These are phyloP conservation scores for Gamarada debralockiae DNA, from an alignment of 495 filamentous ascomycete genomes.

Conservation along the genomic window DNA sequence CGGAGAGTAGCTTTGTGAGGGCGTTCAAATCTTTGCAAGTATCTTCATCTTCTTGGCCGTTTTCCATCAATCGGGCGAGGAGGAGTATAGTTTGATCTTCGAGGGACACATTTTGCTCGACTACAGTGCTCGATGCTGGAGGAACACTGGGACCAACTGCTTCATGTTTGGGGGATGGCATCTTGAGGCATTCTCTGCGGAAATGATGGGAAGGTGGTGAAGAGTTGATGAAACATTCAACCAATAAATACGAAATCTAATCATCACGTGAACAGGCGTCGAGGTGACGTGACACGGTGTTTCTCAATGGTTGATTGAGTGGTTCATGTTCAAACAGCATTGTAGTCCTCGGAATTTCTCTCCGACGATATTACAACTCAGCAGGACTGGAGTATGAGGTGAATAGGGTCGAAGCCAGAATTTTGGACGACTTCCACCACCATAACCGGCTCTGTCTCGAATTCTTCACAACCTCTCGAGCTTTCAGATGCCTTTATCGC, in stretches of 20 bases:
- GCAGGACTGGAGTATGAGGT: too few relatives aligned
- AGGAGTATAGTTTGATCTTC: slow-evolving; percentile 47
- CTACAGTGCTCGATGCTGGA: background rate
- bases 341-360: background rate
- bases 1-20: slow-evolving; percentile 47
- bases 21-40: slow-evolving; percentile 41
- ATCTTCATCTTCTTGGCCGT: slow-evolving; percentile 50
- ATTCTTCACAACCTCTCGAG: too few relatives aligned
- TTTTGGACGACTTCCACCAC: too few relatives aligned
- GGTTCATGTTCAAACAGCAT: background rate
- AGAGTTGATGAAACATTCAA: background rate
- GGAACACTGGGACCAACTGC: slow-evolving; percentile 15
- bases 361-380: too few relatives aligned
- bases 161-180: slow-evolving; percentile 1
- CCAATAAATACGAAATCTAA: too few relatives aligned
- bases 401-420: too few relatives aligned
- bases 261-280: slow-evolving; percentile 14
- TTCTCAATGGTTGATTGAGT: too few relatives aligned
- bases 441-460: too few relatives aligned
- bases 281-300: background rate
- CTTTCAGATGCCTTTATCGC: slow-evolving; percentile 10
- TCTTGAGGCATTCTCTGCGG: background rate
- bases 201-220: background rate
- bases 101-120: slow-evolving; percentile 13
- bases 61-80: slow-evolving; percentile 51